Evolutionary conservation across 805 yeast genomes (phyloP).

Genomic region (Brettanomyces nanus): DNA sequence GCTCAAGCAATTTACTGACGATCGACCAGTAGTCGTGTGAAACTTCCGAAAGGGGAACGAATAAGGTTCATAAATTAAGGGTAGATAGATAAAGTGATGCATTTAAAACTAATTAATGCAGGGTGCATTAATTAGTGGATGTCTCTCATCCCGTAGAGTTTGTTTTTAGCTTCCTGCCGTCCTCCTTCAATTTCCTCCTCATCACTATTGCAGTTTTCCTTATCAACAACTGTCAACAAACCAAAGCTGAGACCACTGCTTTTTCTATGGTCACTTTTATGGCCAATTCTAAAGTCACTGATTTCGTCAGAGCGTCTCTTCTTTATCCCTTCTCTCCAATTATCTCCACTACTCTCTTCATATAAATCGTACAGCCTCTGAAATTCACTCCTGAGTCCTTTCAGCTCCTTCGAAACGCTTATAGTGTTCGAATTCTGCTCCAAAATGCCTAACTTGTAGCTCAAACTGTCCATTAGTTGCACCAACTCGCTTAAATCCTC

Average conservation of each 20-base stretch:
- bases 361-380: slow-evolving; percentile 8
- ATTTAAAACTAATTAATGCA: no score
- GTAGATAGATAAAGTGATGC: no score
- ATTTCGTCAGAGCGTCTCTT: slow-evolving; percentile 2
- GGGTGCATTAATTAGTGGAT: no score
- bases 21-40: no score
- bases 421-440: slow-evolving; percentile 10
- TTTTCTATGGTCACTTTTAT: slow-evolving; percentile 13
- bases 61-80: no score
- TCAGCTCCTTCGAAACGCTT: slow-evolving; percentile 10
- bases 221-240: slow-evolving; percentile 14
- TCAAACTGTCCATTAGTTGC: slow-evolving; percentile 11
- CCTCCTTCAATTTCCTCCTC: no score
- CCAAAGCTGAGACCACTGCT: slow-evolving; percentile 26
- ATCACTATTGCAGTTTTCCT: background rate
- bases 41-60: no score
- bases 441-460: slow-evolving; percentile 13
- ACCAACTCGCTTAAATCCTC: slow-evolving; percentile 12
- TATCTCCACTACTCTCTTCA: slow-evolving; percentile 1
- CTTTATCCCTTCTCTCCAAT: slow-evolving; percentile 1
- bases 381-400: slow-evolving; percentile 6
- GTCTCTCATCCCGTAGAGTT: no score
- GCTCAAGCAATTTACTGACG: no score
- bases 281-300: slow-evolving; percentile 8
- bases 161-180: no score